Evolutionary conservation across 2,329 filamentous ascomycete species (phyloP).

Genomic region (Tolypocladium tropicale): DNA sequence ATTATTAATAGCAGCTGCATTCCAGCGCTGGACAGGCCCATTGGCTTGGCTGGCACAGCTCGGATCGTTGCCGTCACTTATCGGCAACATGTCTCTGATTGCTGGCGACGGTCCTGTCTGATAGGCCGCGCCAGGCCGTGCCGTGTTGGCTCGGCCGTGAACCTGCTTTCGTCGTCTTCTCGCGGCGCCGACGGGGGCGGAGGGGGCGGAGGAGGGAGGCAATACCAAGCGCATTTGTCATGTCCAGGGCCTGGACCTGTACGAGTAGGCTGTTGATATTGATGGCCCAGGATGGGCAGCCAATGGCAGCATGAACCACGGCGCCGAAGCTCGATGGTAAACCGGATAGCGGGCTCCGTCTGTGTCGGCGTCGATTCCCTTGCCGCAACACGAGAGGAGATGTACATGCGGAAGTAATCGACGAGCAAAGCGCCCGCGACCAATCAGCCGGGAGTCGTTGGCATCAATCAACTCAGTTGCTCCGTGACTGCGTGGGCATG

Average conservation of each 20-base stretch:
- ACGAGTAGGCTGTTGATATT: neutral
- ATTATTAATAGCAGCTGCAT: neutral
- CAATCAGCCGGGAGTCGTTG: neutral
- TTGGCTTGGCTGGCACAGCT: neutral
- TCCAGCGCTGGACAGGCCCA: neutral
- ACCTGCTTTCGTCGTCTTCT: neutral
- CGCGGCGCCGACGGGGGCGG: neutral
- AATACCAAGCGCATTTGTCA: neutral
- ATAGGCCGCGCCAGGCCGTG: neutral
- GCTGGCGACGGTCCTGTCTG: neutral
- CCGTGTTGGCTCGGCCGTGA: neutral
- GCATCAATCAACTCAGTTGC: neutral
- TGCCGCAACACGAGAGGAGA: too few relatives aligned
- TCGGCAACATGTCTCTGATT: neutral
- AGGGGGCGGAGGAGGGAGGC: too few relatives aligned
- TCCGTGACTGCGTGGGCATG: neutral
- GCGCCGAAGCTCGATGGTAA: neutral
- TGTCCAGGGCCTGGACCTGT: neutral
- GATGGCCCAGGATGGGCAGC: too few relatives aligned
- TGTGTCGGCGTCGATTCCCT: neutral
- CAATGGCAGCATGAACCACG: neutral
- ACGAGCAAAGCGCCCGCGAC: neutral
- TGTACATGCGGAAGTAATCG: too few relatives aligned
- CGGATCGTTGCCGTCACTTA: neutral
- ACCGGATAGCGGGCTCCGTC: neutral